Base-by-base conservation (phyloP, 805 yeast genomes). In the Debaryomyces prosopidis region DNA sequence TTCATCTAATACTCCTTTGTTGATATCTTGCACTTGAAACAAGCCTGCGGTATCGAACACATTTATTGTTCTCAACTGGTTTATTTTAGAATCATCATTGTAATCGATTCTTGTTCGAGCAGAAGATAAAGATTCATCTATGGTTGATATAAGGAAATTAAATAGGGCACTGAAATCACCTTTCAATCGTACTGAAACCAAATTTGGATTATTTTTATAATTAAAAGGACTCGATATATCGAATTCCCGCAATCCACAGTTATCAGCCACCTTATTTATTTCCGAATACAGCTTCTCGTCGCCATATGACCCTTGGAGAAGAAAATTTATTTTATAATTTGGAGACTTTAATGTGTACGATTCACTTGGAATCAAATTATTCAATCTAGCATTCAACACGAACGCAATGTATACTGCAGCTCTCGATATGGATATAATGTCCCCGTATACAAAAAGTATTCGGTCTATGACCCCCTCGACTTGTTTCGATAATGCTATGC, bases 271-370 rank as follows among this genome's bases (percentile, higher is more conserved):
- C 23, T 15, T 27, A 14, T 38, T 20, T 28, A 38, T 27, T 3
- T 11, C 23, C 17, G 26, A 12, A 7, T 38, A 17, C 18, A 38
- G 14, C 10, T 3, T 7, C 20, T 14, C 36, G 14, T 20, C 33
- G 37, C 12, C 26, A 32, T 20, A 11, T 36, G 40, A 19, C 30
- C 38, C 37, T 28, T 38, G 14, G 39, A 37, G 34, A n/a, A 54
- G 40, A 12, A 55, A 6, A 8, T 43, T 48, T 9, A 59, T 20
- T 16, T 40, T 37, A 48, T 68, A 68, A 45, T 66, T 68, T 26
- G 53, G 41, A 2, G 69, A 64, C 42, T 68, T 69, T 37, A 71
- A 60, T 1, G 73, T 71, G 44, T 52, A 61, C 7, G 53, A 40
- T 38, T 60, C 59, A 26, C 43, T 43, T 7, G 51, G 45, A 16